Conservation (phyloP, 805 yeast genomes). For the Lachancea quebecensis region DNA sequence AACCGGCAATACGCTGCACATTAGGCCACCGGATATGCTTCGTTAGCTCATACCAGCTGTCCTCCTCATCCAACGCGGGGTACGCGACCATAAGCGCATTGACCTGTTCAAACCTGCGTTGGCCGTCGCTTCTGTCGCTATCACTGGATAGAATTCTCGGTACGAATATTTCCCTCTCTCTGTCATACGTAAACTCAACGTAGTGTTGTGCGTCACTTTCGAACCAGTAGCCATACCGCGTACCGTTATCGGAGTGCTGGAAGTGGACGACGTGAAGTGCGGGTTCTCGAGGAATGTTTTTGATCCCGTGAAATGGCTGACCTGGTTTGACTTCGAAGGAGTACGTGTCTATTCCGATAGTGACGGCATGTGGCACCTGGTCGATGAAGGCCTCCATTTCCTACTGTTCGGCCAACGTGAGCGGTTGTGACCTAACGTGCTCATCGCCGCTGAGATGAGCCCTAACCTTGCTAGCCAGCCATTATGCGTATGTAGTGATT, state of each 20-base stretch:
- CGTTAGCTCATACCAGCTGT: slow-evolving; percentile 16
- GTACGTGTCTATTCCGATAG: slow-evolving; percentile 23
- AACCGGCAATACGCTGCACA: slow-evolving; percentile 5
- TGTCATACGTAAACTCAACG: slow-evolving; percentile 15
- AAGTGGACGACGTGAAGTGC: slow-evolving; percentile 25
- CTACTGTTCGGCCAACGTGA: not conserved
- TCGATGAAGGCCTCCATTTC: slow-evolving; percentile 9
- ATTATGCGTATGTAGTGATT: too few relatives aligned
- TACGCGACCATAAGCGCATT: slow-evolving; percentile 18
- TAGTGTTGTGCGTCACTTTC: slow-evolving; percentile 4
- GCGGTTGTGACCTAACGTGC: too few relatives aligned
- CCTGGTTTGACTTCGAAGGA: slow-evolving; percentile 20
- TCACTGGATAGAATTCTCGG: slow-evolving; percentile 2
- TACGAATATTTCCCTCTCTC: slow-evolving; percentile 12
- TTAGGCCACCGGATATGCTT: slow-evolving; percentile 14
- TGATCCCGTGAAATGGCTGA: slow-evolving; percentile 24
- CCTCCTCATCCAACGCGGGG: slow-evolving; percentile 18
- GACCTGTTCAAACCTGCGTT: slow-evolving; percentile 3
- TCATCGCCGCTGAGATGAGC: too few relatives aligned
- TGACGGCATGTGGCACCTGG: slow-evolving; percentile 13
- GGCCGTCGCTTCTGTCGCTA: not conserved
- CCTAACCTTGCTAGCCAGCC: too few relatives aligned
- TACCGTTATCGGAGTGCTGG: slow-evolving; percentile 12
- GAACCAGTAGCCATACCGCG: slow-evolving; percentile 31
- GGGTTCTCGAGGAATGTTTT: slow-evolving; percentile 16